phyloP scores from a whole-genome alignment of 202 grass and related monocot genomes.

The Bolboschoenoplectus hybrid region DNA sequence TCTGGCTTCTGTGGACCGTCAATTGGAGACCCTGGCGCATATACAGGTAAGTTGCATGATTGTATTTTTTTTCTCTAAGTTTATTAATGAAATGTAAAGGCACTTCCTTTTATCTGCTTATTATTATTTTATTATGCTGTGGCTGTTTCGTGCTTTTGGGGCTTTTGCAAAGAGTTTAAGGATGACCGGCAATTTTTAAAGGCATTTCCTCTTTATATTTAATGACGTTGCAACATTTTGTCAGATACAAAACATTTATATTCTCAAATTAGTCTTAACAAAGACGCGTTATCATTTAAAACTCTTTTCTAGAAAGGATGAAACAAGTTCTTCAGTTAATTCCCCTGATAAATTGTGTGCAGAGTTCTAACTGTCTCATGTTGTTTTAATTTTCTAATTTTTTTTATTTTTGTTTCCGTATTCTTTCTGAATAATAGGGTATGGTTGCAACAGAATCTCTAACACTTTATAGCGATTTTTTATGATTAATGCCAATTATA shows the following conservation, averaged over 20 bases:
- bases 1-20: slow-evolving; percentile 93
- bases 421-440: neutral
- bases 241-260: neutral
- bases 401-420: neutral
- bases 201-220: neutral
- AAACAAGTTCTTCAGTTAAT: neutral
- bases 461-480: neutral
- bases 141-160: neutral
- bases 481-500: neutral
- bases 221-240: neutral
- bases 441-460: neutral
- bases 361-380: neutral
- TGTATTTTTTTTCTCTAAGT: neutral
- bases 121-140: slow-evolving; percentile 18
- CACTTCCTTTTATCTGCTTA: neutral
- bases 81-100: neutral
- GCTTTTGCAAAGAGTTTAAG: neutral
- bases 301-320: neutral
- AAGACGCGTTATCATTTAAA: neutral
- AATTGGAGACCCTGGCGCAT: slow-evolving; percentile 99
- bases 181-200: neutral
- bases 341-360: neutral
- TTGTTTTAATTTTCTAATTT: slow-evolving; percentile 3
- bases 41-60: slow-evolving; percentile 62
- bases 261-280: slow-evolving; percentile 1